These are phyloP conservation scores for Plasmodium gaboni DNA, from an alignment of 169 alveolate genomes.

Conservation along the genomic window DNA sequence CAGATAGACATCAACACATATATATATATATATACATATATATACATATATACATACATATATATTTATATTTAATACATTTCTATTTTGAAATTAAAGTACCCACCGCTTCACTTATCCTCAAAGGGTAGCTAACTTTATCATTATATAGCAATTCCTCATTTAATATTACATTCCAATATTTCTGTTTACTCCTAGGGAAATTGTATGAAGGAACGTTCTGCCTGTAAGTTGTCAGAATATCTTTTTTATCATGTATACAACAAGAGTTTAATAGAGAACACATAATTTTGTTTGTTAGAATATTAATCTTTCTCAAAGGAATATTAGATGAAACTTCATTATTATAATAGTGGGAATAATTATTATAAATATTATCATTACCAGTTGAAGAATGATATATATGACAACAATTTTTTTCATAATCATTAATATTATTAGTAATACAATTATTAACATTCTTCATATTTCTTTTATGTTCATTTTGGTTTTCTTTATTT, in stretches of 20 bases:
- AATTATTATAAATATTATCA: too few relatives aligned
- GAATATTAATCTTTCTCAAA: slow-evolving; percentile 1
- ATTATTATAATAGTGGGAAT: too few relatives aligned
- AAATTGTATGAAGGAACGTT: not conserved
- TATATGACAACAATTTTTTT: too few relatives aligned
- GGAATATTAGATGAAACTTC: not conserved
- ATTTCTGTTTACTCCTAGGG: not conserved
- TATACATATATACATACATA: slow-evolving; percentile 3
- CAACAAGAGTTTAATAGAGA: not conserved
- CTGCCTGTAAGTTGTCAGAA: not conserved
- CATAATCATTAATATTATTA: too few relatives aligned
- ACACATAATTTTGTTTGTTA: slow-evolving; percentile 14
- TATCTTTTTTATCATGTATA: not conserved
- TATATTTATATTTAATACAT: not conserved
- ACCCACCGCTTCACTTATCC: slow-evolving; percentile 1
- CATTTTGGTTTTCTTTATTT: slow-evolving; percentile 1
- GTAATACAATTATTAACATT: too few relatives aligned
- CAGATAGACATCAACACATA: not conserved
- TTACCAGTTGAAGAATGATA: too few relatives aligned
- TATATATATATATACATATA: not conserved
- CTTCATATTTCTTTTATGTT: too few relatives aligned
- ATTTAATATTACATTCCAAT: not conserved
- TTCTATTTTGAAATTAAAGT: slow-evolving; percentile 4
- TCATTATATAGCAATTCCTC: not conserved
- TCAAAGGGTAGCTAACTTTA: not conserved